These are phyloP conservation scores for Fusarium napiforme DNA, from an alignment of 2,329 filamentous ascomycete species.

Conservation along the genomic window DNA sequence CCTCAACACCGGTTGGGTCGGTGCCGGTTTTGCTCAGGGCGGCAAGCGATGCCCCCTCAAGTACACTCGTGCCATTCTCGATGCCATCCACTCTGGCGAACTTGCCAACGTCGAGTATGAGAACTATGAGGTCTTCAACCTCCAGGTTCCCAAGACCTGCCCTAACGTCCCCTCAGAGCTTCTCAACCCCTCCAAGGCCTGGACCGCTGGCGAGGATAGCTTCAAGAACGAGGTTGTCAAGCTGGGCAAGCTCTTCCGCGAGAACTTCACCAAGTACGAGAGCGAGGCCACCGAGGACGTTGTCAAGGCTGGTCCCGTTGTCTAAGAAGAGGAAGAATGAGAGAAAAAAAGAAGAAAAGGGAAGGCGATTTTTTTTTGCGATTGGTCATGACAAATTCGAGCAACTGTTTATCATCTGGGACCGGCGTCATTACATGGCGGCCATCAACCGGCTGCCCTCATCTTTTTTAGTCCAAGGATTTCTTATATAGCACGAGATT, in stretches of 20 bases:
- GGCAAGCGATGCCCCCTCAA: conserved; percentile 98
- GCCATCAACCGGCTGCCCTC: conserved; percentile 41
- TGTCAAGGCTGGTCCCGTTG: conserved; percentile 70
- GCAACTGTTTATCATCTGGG: conserved; percentile 43
- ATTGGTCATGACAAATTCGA: conserved; percentile 38
- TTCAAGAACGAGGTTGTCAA: conserved; percentile 92
- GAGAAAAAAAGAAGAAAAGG: conserved; percentile 21
- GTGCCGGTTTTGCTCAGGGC: conserved; percentile 87
- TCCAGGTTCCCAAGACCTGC: conserved; percentile 93
- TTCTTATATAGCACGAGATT: conserved; percentile 40
- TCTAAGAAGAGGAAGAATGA: conserved; percentile 40
- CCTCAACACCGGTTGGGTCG: conserved; percentile 98
- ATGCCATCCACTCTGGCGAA: conserved; percentile 97
- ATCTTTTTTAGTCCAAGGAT: conserved; percentile 35
- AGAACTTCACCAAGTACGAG: conserved; percentile 98
- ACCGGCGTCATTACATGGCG: conserved; percentile 45
- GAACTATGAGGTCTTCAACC: conserved; percentile 96
- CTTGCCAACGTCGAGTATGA: conserved; percentile 94
- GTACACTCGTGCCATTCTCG: conserved; percentile 98
- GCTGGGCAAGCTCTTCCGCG: conserved; percentile 87
- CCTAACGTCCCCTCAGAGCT: conserved; percentile 89
- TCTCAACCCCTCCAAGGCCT: conserved; percentile 92
- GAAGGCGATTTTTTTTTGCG: conserved; percentile 36
- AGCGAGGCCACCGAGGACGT: conserved; percentile 85
- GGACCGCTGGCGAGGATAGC: conserved; percentile 83